Evolutionary conservation across 176 grass and related monocot genomes (phyloP).

Genomic region (Musa troglodytarum): DNA sequence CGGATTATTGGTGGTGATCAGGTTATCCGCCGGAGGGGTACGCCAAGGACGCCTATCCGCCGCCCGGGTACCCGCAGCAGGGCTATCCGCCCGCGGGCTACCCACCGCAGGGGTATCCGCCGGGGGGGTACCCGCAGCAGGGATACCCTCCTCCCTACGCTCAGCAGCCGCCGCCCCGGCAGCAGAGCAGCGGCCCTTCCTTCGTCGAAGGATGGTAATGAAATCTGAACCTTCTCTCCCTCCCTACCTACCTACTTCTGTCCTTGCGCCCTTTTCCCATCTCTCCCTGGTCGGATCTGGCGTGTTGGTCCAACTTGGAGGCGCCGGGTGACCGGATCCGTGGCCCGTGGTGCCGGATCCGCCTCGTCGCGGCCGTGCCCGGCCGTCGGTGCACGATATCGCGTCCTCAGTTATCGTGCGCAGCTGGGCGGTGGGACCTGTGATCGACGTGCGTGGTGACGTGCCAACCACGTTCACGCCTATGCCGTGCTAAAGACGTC

Average conservation of each 20-base stretch:
- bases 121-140: not conserved
- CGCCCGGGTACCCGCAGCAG: conserved; percentile 24
- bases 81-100: conserved; percentile 26
- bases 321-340: not conserved
- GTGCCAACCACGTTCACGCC: not conserved
- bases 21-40: conserved; percentile 27
- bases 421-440: not conserved
- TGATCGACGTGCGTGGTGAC: not conserved
- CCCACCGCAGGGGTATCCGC: conserved; percentile 7
- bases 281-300: not conserved
- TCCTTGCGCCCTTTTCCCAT: not conserved
- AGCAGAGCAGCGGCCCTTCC: conserved; percentile 28
- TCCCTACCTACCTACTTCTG: not conserved
- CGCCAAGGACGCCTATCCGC: conserved; percentile 28
- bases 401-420: not conserved
- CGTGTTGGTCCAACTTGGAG: not conserved
- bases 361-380: not conserved
- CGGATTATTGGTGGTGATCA: not conserved
- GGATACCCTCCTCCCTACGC: conserved; percentile 28
- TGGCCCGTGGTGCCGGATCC: not conserved
- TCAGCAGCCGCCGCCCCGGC: conserved; percentile 17
- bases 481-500: not conserved
- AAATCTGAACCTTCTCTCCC: not conserved
- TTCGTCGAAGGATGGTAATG: conserved; percentile 43
- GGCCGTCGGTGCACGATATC: not conserved